Conservation (phyloP, 2,329 filamentous ascomycete species). For the Coleophoma cylindrospora region DNA sequence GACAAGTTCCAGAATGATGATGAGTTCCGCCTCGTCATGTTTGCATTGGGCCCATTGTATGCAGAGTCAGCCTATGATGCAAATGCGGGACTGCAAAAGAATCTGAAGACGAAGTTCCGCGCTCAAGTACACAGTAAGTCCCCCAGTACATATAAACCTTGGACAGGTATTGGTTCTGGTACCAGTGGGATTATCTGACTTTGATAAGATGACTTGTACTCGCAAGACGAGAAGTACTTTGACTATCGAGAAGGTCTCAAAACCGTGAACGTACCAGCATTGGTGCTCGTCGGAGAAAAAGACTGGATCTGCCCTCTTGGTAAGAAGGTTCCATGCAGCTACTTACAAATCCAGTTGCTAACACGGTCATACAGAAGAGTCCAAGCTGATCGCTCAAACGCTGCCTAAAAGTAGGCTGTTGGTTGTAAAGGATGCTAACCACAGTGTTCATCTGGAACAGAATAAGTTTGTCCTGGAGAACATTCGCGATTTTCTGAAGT, state of each 20-base stretch:
- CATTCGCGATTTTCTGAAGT: conserved; percentile 8
- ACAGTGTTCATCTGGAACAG: conserved; percentile 31
- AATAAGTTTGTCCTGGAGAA: conserved; percentile 21
- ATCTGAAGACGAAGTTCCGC: conserved; percentile 26
- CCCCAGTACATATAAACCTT: no score
- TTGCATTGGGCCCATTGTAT: conserved; percentile 32
- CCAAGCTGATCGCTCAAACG: conserved; percentile 23
- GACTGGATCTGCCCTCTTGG: conserved; percentile 36
- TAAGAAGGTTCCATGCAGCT: conserved; percentile 7
- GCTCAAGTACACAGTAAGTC: conserved; percentile 31
- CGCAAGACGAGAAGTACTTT: conserved; percentile 31
- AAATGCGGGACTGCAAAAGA: conserved; percentile 24
- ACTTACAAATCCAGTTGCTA: background rate
- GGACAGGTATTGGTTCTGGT: no score
- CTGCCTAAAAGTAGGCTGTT: conserved; percentile 24
- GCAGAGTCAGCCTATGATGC: conserved; percentile 28
- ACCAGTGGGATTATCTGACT: background rate
- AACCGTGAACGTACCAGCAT: conserved; percentile 27
- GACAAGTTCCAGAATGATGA: conserved; percentile 30
- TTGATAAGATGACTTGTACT: conserved; percentile 29
- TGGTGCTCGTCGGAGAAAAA: conserved; percentile 31
- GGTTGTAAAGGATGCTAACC: conserved; percentile 27
- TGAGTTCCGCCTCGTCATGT: conserved; percentile 32
- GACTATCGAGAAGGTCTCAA: conserved; percentile 28
- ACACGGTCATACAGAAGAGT: conserved; percentile 21